Evolutionary conservation across 768 basidiomycete genomes (phyloP).

Genomic region (Leucogyrophana mollusca): DNA sequence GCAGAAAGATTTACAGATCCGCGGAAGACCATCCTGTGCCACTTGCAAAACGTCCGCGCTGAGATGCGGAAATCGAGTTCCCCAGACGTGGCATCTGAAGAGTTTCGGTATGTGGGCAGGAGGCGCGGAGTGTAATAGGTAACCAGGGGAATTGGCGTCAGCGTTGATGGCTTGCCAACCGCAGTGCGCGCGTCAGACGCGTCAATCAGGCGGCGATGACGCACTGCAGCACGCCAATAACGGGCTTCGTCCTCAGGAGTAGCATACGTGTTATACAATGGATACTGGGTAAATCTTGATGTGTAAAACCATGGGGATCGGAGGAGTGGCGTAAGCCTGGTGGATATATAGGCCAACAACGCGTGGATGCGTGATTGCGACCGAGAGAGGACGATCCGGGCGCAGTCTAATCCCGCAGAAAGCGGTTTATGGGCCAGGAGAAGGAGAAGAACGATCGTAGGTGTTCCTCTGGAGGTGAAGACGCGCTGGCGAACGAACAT

Average conservation of each 20-base stretch:
- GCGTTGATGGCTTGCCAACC: background rate
- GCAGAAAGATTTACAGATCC: slow-evolving; percentile 31
- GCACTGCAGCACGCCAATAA: slow-evolving; percentile 30
- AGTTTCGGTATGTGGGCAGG: slow-evolving; percentile 37
- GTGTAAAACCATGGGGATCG: too few species aligned
- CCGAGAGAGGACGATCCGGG: too few species aligned
- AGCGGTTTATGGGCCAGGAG: too few species aligned
- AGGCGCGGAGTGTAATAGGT: slow-evolving; percentile 36
- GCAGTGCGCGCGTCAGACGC: slow-evolving; percentile 11
- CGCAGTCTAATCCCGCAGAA: too few species aligned
- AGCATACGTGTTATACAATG: slow-evolving; percentile 15
- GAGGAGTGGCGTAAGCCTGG: too few species aligned
- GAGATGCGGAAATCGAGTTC: slow-evolving; percentile 28
- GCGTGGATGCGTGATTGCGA: too few species aligned
- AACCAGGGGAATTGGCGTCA: slow-evolving; percentile 25
- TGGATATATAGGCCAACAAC: too few species aligned
- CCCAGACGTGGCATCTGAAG: slow-evolving; percentile 1
- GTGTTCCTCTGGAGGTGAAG: too few species aligned
- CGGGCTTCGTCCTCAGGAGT: slow-evolving; percentile 22
- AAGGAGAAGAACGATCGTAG: too few species aligned
- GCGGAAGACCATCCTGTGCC: slow-evolving; percentile 46
- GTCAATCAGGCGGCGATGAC: slow-evolving; percentile 26
- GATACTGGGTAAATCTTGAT: too few species aligned
- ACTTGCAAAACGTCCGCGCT: slow-evolving; percentile 39
- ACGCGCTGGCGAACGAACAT: too few species aligned